Conservation (phyloP, 495 filamentous ascomycete genomes). For the Aspergillus ostianus region DNA sequence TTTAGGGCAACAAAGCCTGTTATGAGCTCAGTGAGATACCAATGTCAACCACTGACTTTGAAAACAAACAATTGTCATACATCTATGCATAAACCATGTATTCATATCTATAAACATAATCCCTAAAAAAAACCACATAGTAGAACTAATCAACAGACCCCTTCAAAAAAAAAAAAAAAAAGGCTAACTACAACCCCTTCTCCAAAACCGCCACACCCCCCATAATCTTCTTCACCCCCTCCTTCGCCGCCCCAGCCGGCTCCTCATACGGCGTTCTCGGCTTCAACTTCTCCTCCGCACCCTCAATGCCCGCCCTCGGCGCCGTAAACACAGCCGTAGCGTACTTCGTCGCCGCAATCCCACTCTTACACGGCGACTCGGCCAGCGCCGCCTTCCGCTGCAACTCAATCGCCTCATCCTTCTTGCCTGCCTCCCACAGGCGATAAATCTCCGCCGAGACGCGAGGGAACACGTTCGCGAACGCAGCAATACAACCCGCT, state of each 20-base stretch:
- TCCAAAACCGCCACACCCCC: slow-evolving; percentile 19
- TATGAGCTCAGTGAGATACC: too few relatives aligned
- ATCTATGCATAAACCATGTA: not conserved
- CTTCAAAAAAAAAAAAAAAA: too few relatives aligned
- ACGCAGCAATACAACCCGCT: slow-evolving; percentile 64
- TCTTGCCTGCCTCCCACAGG: slow-evolving; percentile 47
- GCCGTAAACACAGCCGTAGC: slow-evolving; percentile 56
- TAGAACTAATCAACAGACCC: not conserved
- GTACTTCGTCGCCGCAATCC: slow-evolving; percentile 66
- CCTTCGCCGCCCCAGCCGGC: slow-evolving; percentile 46
- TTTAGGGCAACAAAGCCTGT: too few relatives aligned
- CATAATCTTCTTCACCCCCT: slow-evolving; percentile 47
- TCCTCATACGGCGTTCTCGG: slow-evolving; percentile 59
- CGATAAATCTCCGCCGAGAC: slow-evolving; percentile 53
- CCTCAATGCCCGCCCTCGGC: slow-evolving; percentile 54
- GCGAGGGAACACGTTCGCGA: slow-evolving; percentile 65
- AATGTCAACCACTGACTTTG: too few relatives aligned
- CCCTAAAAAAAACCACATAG: not conserved
- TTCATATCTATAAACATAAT: slow-evolving; percentile 2
- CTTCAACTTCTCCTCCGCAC: slow-evolving; percentile 51
- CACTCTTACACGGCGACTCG: slow-evolving; percentile 58
- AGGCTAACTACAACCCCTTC: slow-evolving; percentile 11
- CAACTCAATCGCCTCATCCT: slow-evolving; percentile 53
- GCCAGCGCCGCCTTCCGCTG: slow-evolving; percentile 52
- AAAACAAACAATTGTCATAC: not conserved